Evolutionary conservation across 371 early-diverging fungal species (phyloP).

Genomic region (Encephalitozoon romaleae): DNA sequence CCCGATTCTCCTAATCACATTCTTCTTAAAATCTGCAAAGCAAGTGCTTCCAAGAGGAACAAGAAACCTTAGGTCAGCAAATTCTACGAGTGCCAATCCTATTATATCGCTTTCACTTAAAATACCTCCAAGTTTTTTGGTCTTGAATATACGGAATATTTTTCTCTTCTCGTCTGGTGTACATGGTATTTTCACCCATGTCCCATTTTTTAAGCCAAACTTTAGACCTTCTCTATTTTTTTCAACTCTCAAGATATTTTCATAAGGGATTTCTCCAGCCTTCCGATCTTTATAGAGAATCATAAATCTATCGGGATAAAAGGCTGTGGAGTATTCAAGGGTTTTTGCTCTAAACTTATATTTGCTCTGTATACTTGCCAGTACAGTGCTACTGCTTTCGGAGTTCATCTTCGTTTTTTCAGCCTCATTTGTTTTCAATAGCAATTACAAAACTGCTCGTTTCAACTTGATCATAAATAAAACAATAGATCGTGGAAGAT

Average conservation of each 20-base stretch:
- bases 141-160: slow-evolving; percentile 28
- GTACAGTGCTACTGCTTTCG: neutral
- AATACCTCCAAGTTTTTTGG: neutral
- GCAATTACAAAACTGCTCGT: neutral
- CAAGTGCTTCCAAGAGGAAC: slow-evolving; percentile 5
- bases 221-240: slow-evolving; percentile 25
- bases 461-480: neutral
- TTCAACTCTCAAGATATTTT: slow-evolving; percentile 12
- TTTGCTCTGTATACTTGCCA: neutral
- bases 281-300: neutral
- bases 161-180: slow-evolving; percentile 7
- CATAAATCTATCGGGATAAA: neutral
- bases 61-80: slow-evolving; percentile 18
- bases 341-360: neutral
- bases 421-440: neutral
- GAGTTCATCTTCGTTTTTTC: neutral
- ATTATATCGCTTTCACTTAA: slow-evolving; percentile 10
- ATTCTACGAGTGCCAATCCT: slow-evolving; percentile 23
- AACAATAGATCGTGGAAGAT: neutral
- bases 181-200: slow-evolving; percentile 26
- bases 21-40: slow-evolving; percentile 16
- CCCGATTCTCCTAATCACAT: slow-evolving; percentile 20
- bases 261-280: slow-evolving; percentile 1
- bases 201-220: neutral
- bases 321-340: slow-evolving; percentile 5